A percentile compares a stretch with the other conserved stretches of the same genome.
Conservation (phyloP, 148 eudicot species). For the Chenopodium quinoa region DNA sequence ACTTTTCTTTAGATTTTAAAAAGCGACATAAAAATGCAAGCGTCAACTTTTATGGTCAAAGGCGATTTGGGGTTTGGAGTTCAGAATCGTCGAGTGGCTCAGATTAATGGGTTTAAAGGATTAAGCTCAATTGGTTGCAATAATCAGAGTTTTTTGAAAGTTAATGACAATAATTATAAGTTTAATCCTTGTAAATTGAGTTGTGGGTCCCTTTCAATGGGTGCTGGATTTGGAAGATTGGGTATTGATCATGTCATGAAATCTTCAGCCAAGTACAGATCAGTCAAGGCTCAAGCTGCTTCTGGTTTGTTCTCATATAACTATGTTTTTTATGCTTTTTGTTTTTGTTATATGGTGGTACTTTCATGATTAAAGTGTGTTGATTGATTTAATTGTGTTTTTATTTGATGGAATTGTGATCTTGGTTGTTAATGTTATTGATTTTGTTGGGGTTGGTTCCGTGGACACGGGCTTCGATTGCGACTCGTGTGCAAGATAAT, state of each 20-base stretch:
- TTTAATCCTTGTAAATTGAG: constrained; percentile 33
- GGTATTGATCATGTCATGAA: constrained; percentile 41
- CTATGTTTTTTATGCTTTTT: neutral
- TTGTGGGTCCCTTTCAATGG: constrained; percentile 44
- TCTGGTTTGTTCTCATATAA: constrained; percentile 42
- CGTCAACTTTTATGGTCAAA: constrained; percentile 41
- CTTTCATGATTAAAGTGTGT: constrained; percentile 1
- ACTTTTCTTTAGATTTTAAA: constrained; percentile 20
- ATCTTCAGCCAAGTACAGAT: constrained; percentile 58
- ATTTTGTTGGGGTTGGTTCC: neutral
- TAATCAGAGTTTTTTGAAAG: constrained; percentile 30
- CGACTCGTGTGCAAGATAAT: neutral
- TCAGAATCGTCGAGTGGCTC: constrained; percentile 35
- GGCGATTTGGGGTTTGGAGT: constrained; percentile 33
- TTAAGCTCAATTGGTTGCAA: constrained; percentile 18
- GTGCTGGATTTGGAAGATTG: constrained; percentile 42
- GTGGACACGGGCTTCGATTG: neutral
- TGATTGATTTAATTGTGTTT: neutral
- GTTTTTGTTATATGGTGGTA: neutral
- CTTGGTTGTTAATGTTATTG: neutral
- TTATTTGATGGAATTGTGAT: neutral
- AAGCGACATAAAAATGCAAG: constrained; percentile 42
- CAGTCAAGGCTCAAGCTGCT: constrained; percentile 60
- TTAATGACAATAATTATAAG: constrained; percentile 20
- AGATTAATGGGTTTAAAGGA: constrained; percentile 30